Base-by-base conservation (phyloP, 2,329 filamentous ascomycete genomes). In the Ceratocystis ficicola region DNA sequence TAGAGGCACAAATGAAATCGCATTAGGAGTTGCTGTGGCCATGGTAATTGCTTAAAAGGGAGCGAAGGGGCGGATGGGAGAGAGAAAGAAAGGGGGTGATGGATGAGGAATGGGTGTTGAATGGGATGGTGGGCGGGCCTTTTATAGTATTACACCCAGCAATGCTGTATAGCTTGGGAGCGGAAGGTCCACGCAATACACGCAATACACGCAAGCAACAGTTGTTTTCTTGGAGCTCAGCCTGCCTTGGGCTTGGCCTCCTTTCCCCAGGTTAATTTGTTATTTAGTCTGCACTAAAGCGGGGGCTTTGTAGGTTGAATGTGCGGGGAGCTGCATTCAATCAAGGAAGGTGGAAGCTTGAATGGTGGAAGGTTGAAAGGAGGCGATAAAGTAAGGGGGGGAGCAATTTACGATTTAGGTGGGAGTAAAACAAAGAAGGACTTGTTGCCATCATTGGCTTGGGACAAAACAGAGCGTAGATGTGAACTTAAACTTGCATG, bases 1-100 rank as follows among this genome's bases (percentile, higher is more conserved):
- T 73, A 83, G 81, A 25, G 81, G 81, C 70, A 85, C 79, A 76
- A 85, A 85, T 72, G 66, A 65, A 25, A 64, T 28, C 28, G 62
- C 28, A 41, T 15, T 61, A 32, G 65, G 52, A 10, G 65, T 12
- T 12, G 65, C 28, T 8, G 46, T 17, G 44, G 62, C 50, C 65
- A 67, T 67, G 46, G n/a, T 63, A 36, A 17, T 48, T 7, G 12
- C 30, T 62, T 62, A 55, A 22, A 44, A 30, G 8, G 25, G 25
- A 25, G 44, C n/a, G 30, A 48, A 61, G 22, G 15, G 28, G 28
- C 15, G 5, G n/a, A 59, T 28, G 55, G 32, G 10, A 20, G n/a
- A 22, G 59, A 22, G 22, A 44, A 17, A 17, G 17, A 3, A 57
- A 57, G 28, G 4, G 4, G 2, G 7, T 20, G 10, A 4, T 7